Conservation (phyloP, 2,329 filamentous ascomycete species). For the Chrysoporthe deuterocubensis region DNA sequence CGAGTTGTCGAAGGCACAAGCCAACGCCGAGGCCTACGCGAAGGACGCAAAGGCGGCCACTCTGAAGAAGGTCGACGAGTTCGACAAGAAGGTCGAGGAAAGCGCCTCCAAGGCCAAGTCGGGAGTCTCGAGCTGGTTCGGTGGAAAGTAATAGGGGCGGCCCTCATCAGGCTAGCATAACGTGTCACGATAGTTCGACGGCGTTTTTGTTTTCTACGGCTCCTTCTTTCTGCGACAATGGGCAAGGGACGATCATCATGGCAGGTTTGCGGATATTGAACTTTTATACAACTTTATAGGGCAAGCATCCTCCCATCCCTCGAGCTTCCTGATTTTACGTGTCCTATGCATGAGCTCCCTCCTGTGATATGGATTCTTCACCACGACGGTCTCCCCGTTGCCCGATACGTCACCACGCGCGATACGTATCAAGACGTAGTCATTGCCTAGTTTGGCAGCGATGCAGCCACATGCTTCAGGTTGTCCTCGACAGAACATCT, state of each 20-base stretch:
- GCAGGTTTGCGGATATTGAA: not conserved
- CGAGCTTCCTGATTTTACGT: not conserved
- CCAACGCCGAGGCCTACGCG: conserved; percentile 60
- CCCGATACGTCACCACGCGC: not conserved
- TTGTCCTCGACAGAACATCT: conserved; percentile 78
- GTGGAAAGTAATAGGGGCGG: conserved; percentile 52
- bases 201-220: conserved; percentile 16
- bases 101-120: conserved; percentile 82
- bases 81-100: conserved; percentile 81
- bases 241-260: not conserved
- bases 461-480: conserved; percentile 73
- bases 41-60: conserved; percentile 68
- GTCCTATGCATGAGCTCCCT: not conserved
- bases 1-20: conserved; percentile 65
- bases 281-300: not conserved
- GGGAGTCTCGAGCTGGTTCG: conserved; percentile 85
- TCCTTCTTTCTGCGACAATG: not conserved
- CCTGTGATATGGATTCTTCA: not conserved
- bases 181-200: conserved; percentile 9
- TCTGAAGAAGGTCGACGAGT: conserved; percentile 76
- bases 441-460: conserved; percentile 32
- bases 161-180: not conserved
- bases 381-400: not conserved
- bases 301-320: not conserved
- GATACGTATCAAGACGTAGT: not conserved